Percentiles rank a stretch among this genome's conserved stretches.
Evolutionary conservation across 164 flowering plant genomes (phyloP).

Genomic region (Magnolia changhungtana): DNA sequence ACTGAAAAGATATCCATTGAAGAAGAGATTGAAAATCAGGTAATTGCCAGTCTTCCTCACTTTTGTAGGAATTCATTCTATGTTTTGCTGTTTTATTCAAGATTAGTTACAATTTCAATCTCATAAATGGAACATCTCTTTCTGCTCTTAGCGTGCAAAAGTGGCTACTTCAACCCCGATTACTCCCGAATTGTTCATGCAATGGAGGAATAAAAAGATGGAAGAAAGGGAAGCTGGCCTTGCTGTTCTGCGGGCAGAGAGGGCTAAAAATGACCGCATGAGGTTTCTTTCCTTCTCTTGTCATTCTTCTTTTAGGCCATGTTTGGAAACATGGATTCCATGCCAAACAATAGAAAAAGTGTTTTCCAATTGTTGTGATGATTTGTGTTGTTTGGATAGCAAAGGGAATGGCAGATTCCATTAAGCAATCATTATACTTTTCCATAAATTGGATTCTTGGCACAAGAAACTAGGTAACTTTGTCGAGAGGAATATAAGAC

Average conservation of each 20-base stretch:
- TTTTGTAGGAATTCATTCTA: not conserved
- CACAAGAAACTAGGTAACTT: too few species aligned
- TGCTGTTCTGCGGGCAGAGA: slow-evolving; percentile 75
- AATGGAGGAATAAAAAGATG: slow-evolving; percentile 87
- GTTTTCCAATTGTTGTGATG: too few species aligned
- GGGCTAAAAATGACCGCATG: slow-evolving; percentile 94
- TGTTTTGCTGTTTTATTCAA: not conserved
- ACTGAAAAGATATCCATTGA: slow-evolving; percentile 68
- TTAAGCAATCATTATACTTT: too few species aligned
- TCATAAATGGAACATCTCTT: not conserved
- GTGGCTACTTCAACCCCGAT: slow-evolving; percentile 66
- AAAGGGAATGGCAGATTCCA: too few species aligned
- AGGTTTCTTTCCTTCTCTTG: slow-evolving; percentile 34
- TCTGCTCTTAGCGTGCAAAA: slow-evolving; percentile 67
- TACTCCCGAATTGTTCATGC: slow-evolving; percentile 77
- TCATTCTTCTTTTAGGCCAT: not conserved
- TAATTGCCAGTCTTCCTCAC: slow-evolving; percentile 14
- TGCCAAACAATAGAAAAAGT: too few species aligned
- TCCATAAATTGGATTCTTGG: too few species aligned
- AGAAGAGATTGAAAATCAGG: slow-evolving; percentile 98
- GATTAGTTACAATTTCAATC: too few species aligned
- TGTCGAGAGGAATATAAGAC: too few species aligned
- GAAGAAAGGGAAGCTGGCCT: slow-evolving; percentile 81
- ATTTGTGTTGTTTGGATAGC: too few species aligned
- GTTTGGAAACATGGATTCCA: too few species aligned